Evolutionary conservation across 805 yeast species (phyloP).

Genomic region (Sugiyamaella boreocaroliniensis): DNA sequence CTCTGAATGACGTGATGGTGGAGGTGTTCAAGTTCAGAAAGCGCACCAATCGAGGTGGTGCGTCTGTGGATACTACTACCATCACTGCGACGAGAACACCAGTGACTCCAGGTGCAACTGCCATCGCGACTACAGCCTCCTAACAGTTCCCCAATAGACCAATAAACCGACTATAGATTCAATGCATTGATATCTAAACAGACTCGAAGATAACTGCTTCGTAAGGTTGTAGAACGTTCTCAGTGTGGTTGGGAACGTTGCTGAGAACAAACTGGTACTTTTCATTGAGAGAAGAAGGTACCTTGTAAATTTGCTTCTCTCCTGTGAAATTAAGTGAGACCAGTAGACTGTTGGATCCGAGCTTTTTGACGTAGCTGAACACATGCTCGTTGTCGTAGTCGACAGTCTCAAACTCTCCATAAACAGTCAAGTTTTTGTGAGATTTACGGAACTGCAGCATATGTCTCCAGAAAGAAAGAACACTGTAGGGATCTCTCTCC

Average conservation of each 20-base stretch:
- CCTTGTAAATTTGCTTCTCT: neutral
- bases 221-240: constrained; percentile 6
- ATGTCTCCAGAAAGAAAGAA: constrained; percentile 41
- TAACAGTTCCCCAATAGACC: no score
- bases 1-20: neutral
- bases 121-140: no score
- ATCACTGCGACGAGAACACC: no score
- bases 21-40: neutral
- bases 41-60: neutral
- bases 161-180: neutral
- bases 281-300: neutral
- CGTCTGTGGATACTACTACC: neutral
- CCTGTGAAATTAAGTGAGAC: constrained; percentile 11
- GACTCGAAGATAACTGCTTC: constrained; percentile 7
- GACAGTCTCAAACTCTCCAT: constrained; percentile 39
- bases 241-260: neutral
- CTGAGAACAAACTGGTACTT: neutral
- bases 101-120: no score
- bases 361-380: constrained; percentile 33
- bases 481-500: constrained; percentile 39
- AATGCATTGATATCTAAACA: neutral
- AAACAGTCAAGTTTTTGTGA: constrained; percentile 38
- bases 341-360: constrained; percentile 2
- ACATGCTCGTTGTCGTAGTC: constrained; percentile 41
- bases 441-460: constrained; percentile 40